phyloP scores from a whole-genome alignment of 1,139 yeast genomes.

The Yamadazyma atmosphaerica region DNA sequence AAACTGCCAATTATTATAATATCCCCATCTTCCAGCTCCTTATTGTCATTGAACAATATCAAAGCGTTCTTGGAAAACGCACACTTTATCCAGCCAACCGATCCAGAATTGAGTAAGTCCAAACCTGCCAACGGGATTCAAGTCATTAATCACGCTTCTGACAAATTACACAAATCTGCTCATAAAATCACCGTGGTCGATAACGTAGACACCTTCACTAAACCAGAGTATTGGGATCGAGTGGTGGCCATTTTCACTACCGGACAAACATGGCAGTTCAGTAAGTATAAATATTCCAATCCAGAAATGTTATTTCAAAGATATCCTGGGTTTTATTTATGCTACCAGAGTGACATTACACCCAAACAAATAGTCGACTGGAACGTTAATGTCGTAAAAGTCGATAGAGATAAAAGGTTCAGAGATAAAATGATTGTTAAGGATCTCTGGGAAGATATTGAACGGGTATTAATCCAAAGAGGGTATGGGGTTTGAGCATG shows the following conservation, averaged over 20 bases:
- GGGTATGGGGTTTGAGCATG: constrained; percentile 32
- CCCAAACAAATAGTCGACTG: constrained; percentile 79
- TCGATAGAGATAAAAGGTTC: constrained; percentile 84
- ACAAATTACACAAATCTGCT: constrained; percentile 53
- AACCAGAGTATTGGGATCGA: constrained; percentile 96
- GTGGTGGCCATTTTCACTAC: constrained; percentile 95
- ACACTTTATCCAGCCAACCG: constrained; percentile 59
- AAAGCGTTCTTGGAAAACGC: constrained; percentile 83
- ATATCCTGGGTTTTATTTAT: constrained; percentile 78
- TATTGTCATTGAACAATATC: constrained; percentile 77
- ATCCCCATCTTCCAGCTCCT: constrained; percentile 93
- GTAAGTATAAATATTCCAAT: constrained; percentile 77
- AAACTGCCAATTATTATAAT: constrained; percentile 90
- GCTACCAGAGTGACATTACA: constrained; percentile 75
- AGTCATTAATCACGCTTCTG: constrained; percentile 56
- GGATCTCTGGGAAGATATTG: constrained; percentile 78
- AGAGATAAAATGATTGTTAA: constrained; percentile 86
- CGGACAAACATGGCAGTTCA: constrained; percentile 97
- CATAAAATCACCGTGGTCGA: constrained; percentile 78
- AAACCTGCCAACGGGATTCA: constrained; percentile 46
- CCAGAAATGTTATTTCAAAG: constrained; percentile 82
- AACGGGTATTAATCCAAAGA: constrained; percentile 53
- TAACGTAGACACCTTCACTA: constrained; percentile 82
- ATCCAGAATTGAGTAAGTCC: constrained; percentile 25
- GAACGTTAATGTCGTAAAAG: constrained; percentile 78